Conservation (phyloP, 345 rosid species). For the Citrus hindsii region DNA sequence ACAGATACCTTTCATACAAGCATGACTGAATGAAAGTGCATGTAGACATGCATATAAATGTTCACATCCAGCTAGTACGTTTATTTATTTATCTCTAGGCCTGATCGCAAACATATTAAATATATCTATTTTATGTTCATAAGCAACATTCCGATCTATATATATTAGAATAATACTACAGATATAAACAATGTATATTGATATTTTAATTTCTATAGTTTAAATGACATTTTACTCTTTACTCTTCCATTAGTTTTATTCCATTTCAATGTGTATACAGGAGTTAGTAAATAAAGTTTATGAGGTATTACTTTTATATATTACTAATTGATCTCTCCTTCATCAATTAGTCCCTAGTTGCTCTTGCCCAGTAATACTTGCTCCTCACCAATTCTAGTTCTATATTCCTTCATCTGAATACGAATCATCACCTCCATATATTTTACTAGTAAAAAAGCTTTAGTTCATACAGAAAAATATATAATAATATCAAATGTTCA, state of each 20-base stretch:
- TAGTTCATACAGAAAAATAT: slow-evolving; percentile 1
- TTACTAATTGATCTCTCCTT: background rate
- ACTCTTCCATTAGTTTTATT: background rate
- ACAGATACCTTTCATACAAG: background rate
- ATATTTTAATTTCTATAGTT: background rate
- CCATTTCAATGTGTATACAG: background rate
- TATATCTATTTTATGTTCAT: background rate
- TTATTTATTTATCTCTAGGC: background rate
- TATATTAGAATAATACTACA: background rate
- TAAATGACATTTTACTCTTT: background rate
- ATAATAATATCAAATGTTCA: slow-evolving; percentile 1
- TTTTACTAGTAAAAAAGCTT: background rate
- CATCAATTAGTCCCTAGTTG: background rate
- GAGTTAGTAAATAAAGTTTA: background rate
- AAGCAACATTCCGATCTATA: background rate
- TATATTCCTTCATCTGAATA: background rate
- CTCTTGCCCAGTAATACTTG: background rate
- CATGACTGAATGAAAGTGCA: background rate
- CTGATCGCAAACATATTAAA: background rate
- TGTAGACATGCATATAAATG: background rate
- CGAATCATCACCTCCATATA: background rate
- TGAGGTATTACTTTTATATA: background rate
- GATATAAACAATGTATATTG: background rate
- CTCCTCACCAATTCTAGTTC: background rate
- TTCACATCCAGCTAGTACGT: background rate